Evolutionary conservation across 2,329 filamentous ascomycete genomes (phyloP).

Genomic region (Pezicula carpinea): DNA sequence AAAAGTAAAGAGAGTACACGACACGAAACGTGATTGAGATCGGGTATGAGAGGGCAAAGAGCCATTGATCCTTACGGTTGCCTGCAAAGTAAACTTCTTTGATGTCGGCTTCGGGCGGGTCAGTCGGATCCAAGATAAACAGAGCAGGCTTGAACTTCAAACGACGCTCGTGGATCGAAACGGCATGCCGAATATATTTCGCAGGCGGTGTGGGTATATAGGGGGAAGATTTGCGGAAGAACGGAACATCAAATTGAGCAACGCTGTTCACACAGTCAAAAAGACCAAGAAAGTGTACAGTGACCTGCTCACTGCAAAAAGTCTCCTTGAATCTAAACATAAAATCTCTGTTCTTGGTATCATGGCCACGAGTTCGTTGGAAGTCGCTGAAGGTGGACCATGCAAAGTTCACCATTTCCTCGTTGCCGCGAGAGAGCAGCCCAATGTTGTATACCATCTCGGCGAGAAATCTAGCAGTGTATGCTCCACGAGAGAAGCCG

Average conservation of each 20-base stretch:
- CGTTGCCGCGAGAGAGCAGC: slow-evolving; percentile 74
- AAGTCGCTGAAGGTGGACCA: slow-evolving; percentile 78
- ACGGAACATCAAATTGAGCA: slow-evolving; percentile 58
- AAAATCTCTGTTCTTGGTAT: slow-evolving; percentile 46
- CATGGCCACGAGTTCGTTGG: slow-evolving; percentile 45
- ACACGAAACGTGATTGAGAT: too few species aligned
- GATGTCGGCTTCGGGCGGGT: too few species aligned
- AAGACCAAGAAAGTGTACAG: slow-evolving; percentile 71
- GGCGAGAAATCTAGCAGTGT: slow-evolving; percentile 70
- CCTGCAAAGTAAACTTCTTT: too few species aligned
- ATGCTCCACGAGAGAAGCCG: slow-evolving; percentile 68
- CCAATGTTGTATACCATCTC: slow-evolving; percentile 85
- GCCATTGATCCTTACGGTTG: too few species aligned
- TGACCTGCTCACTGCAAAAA: slow-evolving; percentile 68
- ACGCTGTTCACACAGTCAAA: slow-evolving; percentile 83
- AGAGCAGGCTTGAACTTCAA: too few species aligned
- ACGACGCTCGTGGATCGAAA: neutral
- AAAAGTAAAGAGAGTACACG: too few species aligned
- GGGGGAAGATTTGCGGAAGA: neutral
- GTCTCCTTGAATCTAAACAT: slow-evolving; percentile 79
- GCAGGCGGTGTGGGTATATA: neutral
- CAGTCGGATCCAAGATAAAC: too few species aligned
- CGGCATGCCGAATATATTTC: neutral
- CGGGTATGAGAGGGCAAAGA: too few species aligned
- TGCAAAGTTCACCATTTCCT: slow-evolving; percentile 79